These are phyloP conservation scores for Cornus controversa DNA, from an alignment of 148 eudicot species.

Conservation along the genomic window DNA sequence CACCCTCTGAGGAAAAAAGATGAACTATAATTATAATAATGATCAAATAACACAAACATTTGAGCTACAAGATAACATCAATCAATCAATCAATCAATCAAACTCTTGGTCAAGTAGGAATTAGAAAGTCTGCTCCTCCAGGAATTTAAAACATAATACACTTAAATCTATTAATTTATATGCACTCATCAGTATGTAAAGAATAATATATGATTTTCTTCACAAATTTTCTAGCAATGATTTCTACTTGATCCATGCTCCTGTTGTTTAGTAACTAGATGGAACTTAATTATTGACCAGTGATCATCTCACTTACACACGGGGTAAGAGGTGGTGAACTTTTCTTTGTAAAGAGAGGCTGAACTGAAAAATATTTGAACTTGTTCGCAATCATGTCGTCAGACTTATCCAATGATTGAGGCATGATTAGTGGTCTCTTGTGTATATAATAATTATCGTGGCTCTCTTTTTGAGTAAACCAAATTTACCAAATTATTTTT, in stretches of 20 bases:
- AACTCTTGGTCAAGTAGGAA: no score
- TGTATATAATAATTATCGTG: no score
- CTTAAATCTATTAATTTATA: background rate
- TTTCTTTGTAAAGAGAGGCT: background rate
- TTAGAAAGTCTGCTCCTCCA: background rate
- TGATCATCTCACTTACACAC: background rate
- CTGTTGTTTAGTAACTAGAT: background rate
- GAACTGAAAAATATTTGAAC: background rate
- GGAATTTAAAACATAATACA: background rate
- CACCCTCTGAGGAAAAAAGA: background rate
- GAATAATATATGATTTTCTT: background rate
- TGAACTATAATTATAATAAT: background rate
- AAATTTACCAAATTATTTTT: no score
- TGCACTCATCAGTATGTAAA: background rate
- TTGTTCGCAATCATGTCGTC: no score
- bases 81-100: no score
- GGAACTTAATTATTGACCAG: background rate
- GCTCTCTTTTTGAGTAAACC: no score
- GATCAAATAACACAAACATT: background rate
- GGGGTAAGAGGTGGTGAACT: background rate
- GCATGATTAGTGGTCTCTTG: no score
- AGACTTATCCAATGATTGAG: no score
- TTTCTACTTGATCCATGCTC: slow-evolving; percentile 8
- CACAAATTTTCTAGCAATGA: background rate
- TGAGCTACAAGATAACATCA: background rate